A percentile compares a stretch with the other conserved stretches of the same genome.
Evolutionary conservation across 1,284 basidiomycete genomes (phyloP).

Genomic region (Apiotrichum veenhuisii): DNA sequence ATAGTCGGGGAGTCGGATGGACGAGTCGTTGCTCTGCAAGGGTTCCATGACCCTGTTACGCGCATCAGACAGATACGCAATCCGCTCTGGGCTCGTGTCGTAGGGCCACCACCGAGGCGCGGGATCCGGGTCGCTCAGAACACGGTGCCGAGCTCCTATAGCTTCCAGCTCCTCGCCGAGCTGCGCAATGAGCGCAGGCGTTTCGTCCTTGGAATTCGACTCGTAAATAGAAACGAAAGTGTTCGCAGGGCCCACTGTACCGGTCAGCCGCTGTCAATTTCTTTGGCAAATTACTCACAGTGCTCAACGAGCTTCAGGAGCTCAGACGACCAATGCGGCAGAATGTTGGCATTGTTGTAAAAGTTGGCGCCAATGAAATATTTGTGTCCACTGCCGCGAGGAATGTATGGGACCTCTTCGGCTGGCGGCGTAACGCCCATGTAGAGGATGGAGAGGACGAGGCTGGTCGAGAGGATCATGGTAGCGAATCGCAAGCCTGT

Average conservation of each 20-base stretch:
- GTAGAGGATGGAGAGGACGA: conserved; percentile 17
- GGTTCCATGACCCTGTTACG: conserved; percentile 55
- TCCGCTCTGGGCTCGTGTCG: conserved; percentile 50
- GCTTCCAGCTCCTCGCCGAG: conserved; percentile 46
- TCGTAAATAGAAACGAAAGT: conserved; percentile 59
- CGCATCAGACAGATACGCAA: conserved; percentile 52
- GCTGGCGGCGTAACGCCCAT: conserved; percentile 16
- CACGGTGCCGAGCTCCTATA: conserved; percentile 43
- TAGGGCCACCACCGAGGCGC: conserved; percentile 37
- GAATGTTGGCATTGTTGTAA: conserved; percentile 31
- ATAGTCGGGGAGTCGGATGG: conserved; percentile 39
- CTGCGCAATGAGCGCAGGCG: conserved; percentile 49
- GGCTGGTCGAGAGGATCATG: conserved; percentile 9
- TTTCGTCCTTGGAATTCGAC: conserved; percentile 55
- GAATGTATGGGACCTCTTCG: conserved; percentile 8
- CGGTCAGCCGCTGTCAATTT: background rate
- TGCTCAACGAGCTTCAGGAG: conserved; percentile 22
- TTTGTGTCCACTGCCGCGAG: background rate
- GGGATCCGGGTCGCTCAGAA: conserved; percentile 35
- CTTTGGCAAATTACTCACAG: conserved; percentile 17
- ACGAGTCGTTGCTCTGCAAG: conserved; percentile 20
- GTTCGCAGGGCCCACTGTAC: conserved; percentile 54
- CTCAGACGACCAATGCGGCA: conserved; percentile 22
- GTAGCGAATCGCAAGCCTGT: background rate
- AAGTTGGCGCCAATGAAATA: conserved; percentile 38